Evolutionary conservation across 139 green algal species (phyloP).

Genomic region (Chlorella sp.): DNA sequence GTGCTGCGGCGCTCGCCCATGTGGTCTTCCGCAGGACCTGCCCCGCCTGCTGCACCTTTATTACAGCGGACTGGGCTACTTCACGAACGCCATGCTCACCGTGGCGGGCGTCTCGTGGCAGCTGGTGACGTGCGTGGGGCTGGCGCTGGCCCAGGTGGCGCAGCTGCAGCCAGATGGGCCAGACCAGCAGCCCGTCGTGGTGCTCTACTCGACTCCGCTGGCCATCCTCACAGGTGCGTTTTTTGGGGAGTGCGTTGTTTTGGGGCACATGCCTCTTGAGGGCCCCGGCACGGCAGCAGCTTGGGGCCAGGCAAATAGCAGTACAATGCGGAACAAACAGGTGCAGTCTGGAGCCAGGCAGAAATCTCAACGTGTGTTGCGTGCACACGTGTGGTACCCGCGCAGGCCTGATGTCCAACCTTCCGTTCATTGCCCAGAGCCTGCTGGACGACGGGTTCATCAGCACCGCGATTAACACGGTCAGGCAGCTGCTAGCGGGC

Average conservation of each 20-base stretch:
- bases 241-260: too few relatives aligned
- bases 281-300: too few relatives aligned
- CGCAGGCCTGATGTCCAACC: constrained; percentile 42
- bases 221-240: not conserved
- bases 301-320: too few relatives aligned
- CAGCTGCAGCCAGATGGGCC: not conserved
- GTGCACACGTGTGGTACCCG: not conserved
- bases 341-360: too few relatives aligned
- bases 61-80: constrained; percentile 54
- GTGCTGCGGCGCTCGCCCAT: too few relatives aligned
- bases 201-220: not conserved
- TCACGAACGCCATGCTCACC: constrained; percentile 57
- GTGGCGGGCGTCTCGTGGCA: constrained; percentile 42
- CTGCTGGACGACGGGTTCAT: constrained; percentile 49
- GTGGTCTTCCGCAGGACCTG: constrained; percentile 58
- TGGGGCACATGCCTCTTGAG: too few relatives aligned
- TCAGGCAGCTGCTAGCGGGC: constrained; percentile 34
- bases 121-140: not conserved
- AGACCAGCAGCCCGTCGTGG: not conserved
- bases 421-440: constrained; percentile 51
- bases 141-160: not conserved
- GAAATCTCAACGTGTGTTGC: too few relatives aligned
- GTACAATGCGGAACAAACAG: too few relatives aligned
- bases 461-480: constrained; percentile 24
- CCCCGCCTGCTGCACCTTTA: constrained; percentile 76